Evolutionary conservation across 2,329 filamentous ascomycete genomes (phyloP).

Genomic region (Aspergillus hiratsukae): DNA sequence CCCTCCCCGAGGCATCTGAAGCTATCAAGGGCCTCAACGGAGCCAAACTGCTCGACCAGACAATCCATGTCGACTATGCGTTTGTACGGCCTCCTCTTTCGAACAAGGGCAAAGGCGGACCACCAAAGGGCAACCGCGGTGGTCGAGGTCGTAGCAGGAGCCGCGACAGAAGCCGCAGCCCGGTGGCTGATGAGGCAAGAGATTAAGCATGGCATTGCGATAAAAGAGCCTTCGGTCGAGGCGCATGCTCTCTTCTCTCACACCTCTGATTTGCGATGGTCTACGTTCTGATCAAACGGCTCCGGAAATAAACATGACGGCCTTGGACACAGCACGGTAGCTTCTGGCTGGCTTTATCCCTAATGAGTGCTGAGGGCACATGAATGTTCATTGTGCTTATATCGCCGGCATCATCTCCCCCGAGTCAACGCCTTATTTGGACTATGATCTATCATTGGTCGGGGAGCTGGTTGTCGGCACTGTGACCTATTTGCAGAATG

Average conservation of each 20-base stretch:
- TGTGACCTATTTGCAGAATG: slow-evolving; percentile 20
- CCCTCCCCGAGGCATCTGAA: slow-evolving; percentile 58
- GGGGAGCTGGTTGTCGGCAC: slow-evolving; percentile 24
- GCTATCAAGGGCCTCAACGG: slow-evolving; percentile 60
- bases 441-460: not conserved
- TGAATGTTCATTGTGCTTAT: not conserved
- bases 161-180: slow-evolving; percentile 44
- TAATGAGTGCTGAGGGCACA: not conserved
- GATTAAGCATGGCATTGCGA: slow-evolving; percentile 19
- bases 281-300: not conserved
- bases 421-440: not conserved
- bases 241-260: not conserved
- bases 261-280: not conserved
- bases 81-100: slow-evolving; percentile 59
- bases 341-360: not conserved
- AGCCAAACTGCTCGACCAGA: slow-evolving; percentile 60
- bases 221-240: slow-evolving; percentile 2
- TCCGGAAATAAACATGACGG: not conserved
- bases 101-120: slow-evolving; percentile 39
- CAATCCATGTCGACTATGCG: slow-evolving; percentile 61
- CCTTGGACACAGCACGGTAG: not conserved
- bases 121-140: slow-evolving; percentile 40
- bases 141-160: slow-evolving; percentile 41
- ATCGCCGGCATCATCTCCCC: slow-evolving; percentile 17
- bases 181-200: slow-evolving; percentile 33